Evolutionary conservation across 179 eudicot species (phyloP).

Genomic region (Pouteria campechiana): DNA sequence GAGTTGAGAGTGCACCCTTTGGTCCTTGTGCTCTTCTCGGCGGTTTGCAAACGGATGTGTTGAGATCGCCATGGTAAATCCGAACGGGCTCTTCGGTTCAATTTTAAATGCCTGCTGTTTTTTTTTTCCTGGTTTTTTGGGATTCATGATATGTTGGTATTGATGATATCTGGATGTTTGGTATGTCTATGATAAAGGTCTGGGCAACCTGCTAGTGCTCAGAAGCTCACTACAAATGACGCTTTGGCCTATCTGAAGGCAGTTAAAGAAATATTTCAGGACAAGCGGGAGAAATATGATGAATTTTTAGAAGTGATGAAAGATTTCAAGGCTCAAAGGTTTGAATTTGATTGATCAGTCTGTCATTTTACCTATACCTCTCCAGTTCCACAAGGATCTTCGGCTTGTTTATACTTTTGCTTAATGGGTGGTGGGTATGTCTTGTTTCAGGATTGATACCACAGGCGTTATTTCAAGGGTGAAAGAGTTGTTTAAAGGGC

Average conservation of each 20-base stretch:
- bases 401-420: conserved; percentile 5
- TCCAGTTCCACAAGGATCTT: no score
- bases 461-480: conserved; percentile 91
- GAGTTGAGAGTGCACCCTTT: no score
- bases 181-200: conserved; percentile 16
- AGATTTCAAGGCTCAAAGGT: conserved; percentile 95
- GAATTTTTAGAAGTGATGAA: conserved; percentile 95
- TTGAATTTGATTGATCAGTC: no score
- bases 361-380: no score
- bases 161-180: conserved; percentile 12
- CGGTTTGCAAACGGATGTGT: no score
- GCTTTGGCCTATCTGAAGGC: conserved; percentile 81
- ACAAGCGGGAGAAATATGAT: conserved; percentile 82
- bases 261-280: conserved; percentile 92
- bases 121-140: not conserved
- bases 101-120: not conserved
- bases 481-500: conserved; percentile 91
- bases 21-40: no score
- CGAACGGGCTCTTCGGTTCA: not conserved
- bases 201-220: conserved; percentile 34
- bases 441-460: conserved; percentile 77
- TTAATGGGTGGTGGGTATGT: no score
- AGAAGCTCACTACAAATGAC: conserved; percentile 82
- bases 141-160: conserved; percentile 21
- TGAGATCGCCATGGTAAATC: no score